A percentile compares a stretch with the other conserved stretches of the same genome.
Evolutionary conservation across 225 moss, liverwort and hornwort genomes (phyloP).

Genomic region (Physcomitrellopsis africana): DNA sequence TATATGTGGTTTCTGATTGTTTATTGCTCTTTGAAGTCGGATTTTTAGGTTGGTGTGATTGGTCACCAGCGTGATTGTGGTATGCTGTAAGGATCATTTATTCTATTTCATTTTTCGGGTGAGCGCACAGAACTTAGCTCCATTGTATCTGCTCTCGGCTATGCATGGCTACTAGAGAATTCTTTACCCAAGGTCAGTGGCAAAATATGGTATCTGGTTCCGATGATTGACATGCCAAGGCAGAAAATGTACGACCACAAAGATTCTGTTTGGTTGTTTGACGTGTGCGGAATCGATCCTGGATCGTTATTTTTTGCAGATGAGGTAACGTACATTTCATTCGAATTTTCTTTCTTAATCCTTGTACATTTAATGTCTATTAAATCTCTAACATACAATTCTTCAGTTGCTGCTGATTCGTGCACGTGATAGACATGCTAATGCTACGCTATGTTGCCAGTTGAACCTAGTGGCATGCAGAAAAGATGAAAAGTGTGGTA

Average conservation of each 20-base stretch:
- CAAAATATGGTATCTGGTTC: constrained; percentile 50
- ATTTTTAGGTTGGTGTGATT: too few relatives aligned
- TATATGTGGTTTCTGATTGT: too few relatives aligned
- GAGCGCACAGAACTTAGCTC: constrained; percentile 53
- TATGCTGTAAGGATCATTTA: background rate
- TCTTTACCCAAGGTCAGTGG: constrained; percentile 42
- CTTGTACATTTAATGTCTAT: background rate
- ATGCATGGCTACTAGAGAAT: constrained; percentile 58
- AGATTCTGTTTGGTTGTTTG: constrained; percentile 58
- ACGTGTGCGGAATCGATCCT: constrained; percentile 55
- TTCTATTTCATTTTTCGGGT: background rate
- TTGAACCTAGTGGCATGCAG: background rate
- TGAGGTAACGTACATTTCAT: constrained; percentile 34
- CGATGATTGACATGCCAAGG: constrained; percentile 60
- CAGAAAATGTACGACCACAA: constrained; percentile 59
- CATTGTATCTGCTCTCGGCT: constrained; percentile 53
- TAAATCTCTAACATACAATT: too few relatives aligned
- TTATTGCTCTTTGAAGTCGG: too few relatives aligned
- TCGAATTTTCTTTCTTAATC: constrained; percentile 10
- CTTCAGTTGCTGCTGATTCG: too few relatives aligned
- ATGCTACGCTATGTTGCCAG: too few relatives aligned
- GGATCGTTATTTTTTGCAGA: constrained; percentile 49
- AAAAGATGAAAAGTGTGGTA: background rate
- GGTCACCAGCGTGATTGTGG: too few relatives aligned
- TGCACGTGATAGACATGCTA: too few relatives aligned